Conservation (phyloP, 2,329 filamentous ascomycete species). For the Fusarium paranaense region DNA sequence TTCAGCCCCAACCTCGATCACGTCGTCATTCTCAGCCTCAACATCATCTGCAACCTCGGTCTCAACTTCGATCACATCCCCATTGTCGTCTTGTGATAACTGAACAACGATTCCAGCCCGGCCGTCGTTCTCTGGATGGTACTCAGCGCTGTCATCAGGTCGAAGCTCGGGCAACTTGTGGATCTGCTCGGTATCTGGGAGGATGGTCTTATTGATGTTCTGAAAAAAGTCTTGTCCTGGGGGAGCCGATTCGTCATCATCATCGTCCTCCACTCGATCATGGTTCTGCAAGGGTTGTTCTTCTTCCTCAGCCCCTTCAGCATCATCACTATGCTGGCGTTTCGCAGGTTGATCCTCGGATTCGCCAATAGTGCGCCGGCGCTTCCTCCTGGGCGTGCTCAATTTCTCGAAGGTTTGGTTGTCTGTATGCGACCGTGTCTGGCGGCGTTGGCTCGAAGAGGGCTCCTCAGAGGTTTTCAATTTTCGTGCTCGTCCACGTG, state of each 20-base stretch:
- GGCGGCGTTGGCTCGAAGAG: neutral
- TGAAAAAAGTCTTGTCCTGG: slow-evolving; percentile 12
- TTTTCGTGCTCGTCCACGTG: slow-evolving; percentile 2
- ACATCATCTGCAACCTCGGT: neutral
- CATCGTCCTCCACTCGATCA: neutral
- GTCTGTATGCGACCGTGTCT: slow-evolving; percentile 22
- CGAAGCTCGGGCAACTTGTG: neutral
- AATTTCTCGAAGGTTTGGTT: neutral
- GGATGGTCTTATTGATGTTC: slow-evolving; percentile 27
- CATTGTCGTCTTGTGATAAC: neutral
- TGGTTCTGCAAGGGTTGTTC: neutral
- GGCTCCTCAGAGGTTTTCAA: neutral
- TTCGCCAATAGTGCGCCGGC: slow-evolving; percentile 3
- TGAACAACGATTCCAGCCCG: neutral
- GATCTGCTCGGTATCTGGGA: neutral
- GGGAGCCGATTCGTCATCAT: slow-evolving; percentile 22
- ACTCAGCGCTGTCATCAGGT: neutral
- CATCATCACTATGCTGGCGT: slow-evolving; percentile 10
- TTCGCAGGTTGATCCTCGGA: neutral
- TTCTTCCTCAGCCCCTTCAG: neutral
- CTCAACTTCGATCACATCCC: neutral
- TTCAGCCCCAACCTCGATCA: too few relatives aligned
- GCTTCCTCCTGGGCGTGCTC: slow-evolving; percentile 15
- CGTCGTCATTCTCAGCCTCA: neutral
- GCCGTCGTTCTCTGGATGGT: neutral